Evolutionary conservation across 108 stramenopile genomes (phyloP), one percentile per base, ranked within the genome.

Genomic region (Schizochytrium sp.): DNA sequence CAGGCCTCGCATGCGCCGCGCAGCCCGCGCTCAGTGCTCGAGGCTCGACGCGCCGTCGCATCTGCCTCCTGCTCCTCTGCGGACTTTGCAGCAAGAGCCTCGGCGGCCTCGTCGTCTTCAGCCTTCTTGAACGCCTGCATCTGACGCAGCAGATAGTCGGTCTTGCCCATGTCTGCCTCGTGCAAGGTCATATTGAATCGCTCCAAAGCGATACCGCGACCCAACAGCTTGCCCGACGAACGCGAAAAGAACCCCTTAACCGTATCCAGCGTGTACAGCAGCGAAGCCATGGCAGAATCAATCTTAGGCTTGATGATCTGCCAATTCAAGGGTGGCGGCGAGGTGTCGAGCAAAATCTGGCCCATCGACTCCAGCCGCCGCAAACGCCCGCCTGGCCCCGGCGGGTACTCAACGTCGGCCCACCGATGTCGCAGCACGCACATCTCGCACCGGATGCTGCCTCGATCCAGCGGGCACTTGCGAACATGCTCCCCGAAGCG

Each of bases 391-490:
- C 51, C 76, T 12, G 76, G 76, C 51, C 76, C 76, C 8, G 76
- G 76, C 51, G 45, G 48, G 51, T 83, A 53, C n/a, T 83, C 51
- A 6, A 83, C 51, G 18, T 69, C 63, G 48, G 19, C 25, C 76
- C 76, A 83, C 19, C 51, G 45, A 6, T 21, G n/a, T 12, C 76
- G 45, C 23, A 83, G 51, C 45, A 16, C 48, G 28, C 76, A 83
- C 45, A 83, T 53, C 28, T 83, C 76, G 76, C 76, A 83, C 16
- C 76, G 76, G 28, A 83, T 83, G 76, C 48, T 53, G 48, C 76
- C 76, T 8, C 76, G 45, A 34, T 83, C 76, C 6, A 83, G 76
- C n/a, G 76, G 76, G 76, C 76, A 83, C 51, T 53, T 83, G 51
- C 51, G 10, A 6, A 53, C 2, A 25, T 21, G 12, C 10, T 83